These are phyloP conservation scores for Agaricus subrufescens DNA, from an alignment of 768 basidiomycete genomes.

Conservation along the genomic window DNA sequence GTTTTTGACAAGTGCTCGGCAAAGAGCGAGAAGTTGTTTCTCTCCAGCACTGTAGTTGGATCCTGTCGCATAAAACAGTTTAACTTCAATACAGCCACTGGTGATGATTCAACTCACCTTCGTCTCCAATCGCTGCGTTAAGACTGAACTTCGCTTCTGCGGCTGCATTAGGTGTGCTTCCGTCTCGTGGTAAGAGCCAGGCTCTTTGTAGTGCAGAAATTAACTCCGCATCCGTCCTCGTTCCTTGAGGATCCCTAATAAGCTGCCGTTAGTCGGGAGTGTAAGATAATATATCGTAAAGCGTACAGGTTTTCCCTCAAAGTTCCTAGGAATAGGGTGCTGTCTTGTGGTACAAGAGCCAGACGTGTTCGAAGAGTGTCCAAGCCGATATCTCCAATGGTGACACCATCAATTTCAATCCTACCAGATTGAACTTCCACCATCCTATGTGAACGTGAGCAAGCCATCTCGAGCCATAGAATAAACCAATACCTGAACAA, in stretches of 20 bases:
- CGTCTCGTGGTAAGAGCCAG: slow-evolving; percentile 52
- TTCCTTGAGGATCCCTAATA: slow-evolving; percentile 23
- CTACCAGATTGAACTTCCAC: slow-evolving; percentile 55
- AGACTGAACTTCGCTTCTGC: slow-evolving; percentile 67
- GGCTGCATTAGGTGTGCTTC: slow-evolving; percentile 31
- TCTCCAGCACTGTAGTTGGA: slow-evolving; percentile 56
- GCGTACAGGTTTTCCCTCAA: slow-evolving; percentile 40
- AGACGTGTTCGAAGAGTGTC: slow-evolving; percentile 47
- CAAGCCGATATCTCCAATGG: slow-evolving; percentile 51
- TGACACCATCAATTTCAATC: slow-evolving; percentile 53
- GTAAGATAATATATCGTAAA: slow-evolving; percentile 14
- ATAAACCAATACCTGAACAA: slow-evolving; percentile 36
- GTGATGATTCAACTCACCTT: slow-evolving; percentile 6
- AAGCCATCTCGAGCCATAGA: neutral
- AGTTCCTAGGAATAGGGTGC: slow-evolving; percentile 47
- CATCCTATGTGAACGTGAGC: slow-evolving; percentile 29
- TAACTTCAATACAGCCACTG: no score
- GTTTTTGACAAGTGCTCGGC: slow-evolving; percentile 56
- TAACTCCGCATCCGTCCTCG: slow-evolving; percentile 54
- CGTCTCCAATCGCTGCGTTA: slow-evolving; percentile 51
- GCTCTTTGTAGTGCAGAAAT: slow-evolving; percentile 58
- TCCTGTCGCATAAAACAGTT: slow-evolving; percentile 22
- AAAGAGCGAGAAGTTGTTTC: slow-evolving; percentile 50
- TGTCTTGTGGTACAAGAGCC: slow-evolving; percentile 68
- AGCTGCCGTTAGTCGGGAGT: neutral